Evolutionary conservation across 305 asterid species (phyloP).

Genomic region (Striga hermonthica): DNA sequence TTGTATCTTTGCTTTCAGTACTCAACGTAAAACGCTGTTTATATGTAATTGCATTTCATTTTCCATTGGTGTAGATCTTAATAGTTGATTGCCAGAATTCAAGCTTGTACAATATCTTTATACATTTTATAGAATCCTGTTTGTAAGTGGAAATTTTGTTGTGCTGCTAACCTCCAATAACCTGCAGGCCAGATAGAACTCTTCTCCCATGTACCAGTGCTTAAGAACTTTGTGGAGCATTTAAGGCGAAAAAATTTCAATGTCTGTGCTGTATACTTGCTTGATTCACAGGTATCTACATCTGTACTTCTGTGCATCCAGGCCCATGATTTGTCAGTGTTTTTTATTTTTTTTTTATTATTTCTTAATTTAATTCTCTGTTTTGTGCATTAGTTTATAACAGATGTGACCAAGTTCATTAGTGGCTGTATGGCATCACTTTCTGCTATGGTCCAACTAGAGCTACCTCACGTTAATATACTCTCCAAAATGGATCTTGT

Average conservation of each 20-base stretch:
- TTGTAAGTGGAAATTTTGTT: slow-evolving; percentile 27
- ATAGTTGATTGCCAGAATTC: not conserved
- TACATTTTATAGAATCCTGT: not conserved
- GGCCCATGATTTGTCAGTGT: slow-evolving; percentile 6
- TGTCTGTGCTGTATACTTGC: slow-evolving; percentile 84
- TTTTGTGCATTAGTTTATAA: slow-evolving; percentile 56
- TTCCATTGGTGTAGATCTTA: not conserved
- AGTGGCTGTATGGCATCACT: slow-evolving; percentile 98
- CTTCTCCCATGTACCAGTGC: slow-evolving; percentile 90
- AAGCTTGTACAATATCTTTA: not conserved
- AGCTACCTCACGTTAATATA: slow-evolving; percentile 90
- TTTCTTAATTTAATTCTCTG: slow-evolving; percentile 21
- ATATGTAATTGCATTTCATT: not conserved
- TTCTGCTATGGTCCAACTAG: slow-evolving; percentile 95
- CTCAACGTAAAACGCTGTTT: not conserved
- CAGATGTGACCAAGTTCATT: slow-evolving; percentile 95
- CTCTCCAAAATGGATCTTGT: slow-evolving; percentile 99
- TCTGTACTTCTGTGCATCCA: slow-evolving; percentile 9
- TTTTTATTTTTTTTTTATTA: too few species aligned
- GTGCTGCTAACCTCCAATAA: slow-evolving; percentile 29
- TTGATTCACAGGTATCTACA: slow-evolving; percentile 84
- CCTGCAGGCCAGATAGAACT: slow-evolving; percentile 87
- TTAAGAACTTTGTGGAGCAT: slow-evolving; percentile 83
- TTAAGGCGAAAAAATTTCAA: slow-evolving; percentile 71
- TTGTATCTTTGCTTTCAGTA: not conserved